Base-by-base conservation (phyloP, 768 basidiomycete genomes). In the Mycena polygramma region DNA sequence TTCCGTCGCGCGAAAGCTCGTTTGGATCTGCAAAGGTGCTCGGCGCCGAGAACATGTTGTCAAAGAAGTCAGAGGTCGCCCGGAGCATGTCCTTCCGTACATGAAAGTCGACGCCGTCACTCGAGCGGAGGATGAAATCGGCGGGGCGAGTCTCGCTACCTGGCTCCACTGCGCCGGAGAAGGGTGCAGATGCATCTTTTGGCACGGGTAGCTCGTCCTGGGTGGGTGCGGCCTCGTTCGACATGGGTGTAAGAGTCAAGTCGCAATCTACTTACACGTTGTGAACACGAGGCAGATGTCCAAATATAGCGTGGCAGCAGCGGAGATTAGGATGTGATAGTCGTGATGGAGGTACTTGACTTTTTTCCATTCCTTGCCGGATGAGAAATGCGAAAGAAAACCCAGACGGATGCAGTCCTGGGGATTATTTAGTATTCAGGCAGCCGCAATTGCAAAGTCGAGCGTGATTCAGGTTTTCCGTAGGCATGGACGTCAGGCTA, bases 51-150 rank as follows among this genome's bases (percentile, higher is more conserved):
- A 63, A 63, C 62, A 63, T 53, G 14, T n/a, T 37, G 8, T 63
- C 51, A 51, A 54, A 63, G 13, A 35, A 51, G 9, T 24, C 62
- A 7, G 62, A 63, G 4, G 62, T 20, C 19, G 54, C 30, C 43
- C 43, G 39, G 30, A 63, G 62, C 13, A 63, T 63, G 4, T 63
- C 62, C 36, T 52, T 52, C 35, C 52, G 61, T 0, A 63, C 49
- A 30, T 63, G 49, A 49, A 63, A 52, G 22, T 63, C 62, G 62
- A 63, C 10, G 36, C 36, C 51, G 49, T 63, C 62, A 36, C 62
- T 37, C 15, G 62, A 63, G 13, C 62, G 15, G 49, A 63, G 52
- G 51, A 63, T 63, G 62, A 63, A 37, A 26, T 63, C 62, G 7
- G 62, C 17, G 39, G 49, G 8, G 22, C 24, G 36, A 6, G 30